Evolutionary conservation across 805 yeast species (phyloP).

Genomic region (Alloascoidea hylecoeti): DNA sequence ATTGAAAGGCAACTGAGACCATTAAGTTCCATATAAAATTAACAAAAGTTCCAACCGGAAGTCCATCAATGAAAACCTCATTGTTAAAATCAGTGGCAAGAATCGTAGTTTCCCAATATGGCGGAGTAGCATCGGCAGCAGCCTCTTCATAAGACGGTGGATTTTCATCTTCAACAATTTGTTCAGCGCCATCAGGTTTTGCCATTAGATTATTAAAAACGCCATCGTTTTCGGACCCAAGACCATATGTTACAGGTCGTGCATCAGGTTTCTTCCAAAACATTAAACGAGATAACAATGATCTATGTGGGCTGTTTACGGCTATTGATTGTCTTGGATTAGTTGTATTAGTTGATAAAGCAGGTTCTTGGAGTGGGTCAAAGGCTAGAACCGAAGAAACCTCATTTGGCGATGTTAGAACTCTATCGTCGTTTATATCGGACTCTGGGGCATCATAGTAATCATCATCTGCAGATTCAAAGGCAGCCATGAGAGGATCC

Average conservation of each 20-base stretch:
- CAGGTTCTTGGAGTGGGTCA: constrained; percentile 1
- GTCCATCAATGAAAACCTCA: constrained; percentile 86
- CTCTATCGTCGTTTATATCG: background rate
- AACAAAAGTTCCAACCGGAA: constrained; percentile 89
- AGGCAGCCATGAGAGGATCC: background rate
- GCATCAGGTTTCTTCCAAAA: background rate
- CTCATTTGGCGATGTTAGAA: too few species aligned
- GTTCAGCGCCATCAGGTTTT: constrained; percentile 49
- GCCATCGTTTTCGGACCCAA: constrained; percentile 44
- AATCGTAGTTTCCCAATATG: constrained; percentile 89
- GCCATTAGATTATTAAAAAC: constrained; percentile 89
- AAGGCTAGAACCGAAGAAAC: background rate
- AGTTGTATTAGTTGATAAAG: background rate
- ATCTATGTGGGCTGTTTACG: background rate
- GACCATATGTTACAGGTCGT: background rate
- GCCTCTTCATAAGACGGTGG: constrained; percentile 93
- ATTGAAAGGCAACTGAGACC: constrained; percentile 85
- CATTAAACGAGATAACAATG: background rate
- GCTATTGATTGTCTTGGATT: background rate
- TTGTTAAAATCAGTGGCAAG: constrained; percentile 69
- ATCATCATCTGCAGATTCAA: background rate
- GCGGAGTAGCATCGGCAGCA: constrained; percentile 86
- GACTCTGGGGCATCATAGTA: background rate
- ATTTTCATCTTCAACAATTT: constrained; percentile 27
- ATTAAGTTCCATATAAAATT: constrained; percentile 82